Conservation (phyloP, 2,329 filamentous ascomycete species). For the Aspergillus unguis region DNA sequence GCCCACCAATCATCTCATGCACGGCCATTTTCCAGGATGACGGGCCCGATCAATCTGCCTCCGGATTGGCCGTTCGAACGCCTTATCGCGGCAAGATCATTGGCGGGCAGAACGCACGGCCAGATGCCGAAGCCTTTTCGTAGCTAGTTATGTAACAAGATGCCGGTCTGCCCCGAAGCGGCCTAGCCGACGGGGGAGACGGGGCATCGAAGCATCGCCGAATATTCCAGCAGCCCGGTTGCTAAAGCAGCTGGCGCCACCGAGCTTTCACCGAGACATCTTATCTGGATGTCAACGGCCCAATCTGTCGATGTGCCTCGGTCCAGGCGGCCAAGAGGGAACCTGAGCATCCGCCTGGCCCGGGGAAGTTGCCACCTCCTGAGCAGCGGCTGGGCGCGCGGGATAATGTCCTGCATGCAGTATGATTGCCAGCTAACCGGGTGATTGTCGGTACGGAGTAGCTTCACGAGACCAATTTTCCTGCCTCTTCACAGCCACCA, state of each 20-base stretch:
- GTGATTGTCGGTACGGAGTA: no score
- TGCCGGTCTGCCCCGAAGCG: not conserved
- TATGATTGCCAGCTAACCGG: no score
- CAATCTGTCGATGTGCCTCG: not conserved
- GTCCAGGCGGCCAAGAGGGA: not conserved
- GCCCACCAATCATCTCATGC: constrained; percentile 18
- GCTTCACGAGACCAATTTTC: no score
- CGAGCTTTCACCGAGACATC: constrained; percentile 1
- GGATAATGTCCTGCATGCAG: not conserved
- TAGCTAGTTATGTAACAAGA: constrained; percentile 9
- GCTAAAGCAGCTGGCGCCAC: not conserved
- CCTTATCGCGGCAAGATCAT: constrained; percentile 18
- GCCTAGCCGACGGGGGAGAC: not conserved
- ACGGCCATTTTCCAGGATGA: constrained; percentile 14
- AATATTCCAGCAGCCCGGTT: constrained; percentile 10
- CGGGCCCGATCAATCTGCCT: constrained; percentile 13
- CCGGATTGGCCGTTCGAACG: constrained; percentile 18
- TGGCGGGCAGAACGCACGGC: constrained; percentile 17
- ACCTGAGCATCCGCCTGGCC: not conserved
- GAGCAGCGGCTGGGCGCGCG: not conserved
- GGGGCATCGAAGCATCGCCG: constrained; percentile 6
- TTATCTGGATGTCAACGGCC: not conserved
- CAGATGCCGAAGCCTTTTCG: constrained; percentile 18
- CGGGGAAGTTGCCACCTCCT: not conserved
- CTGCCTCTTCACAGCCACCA: no score